Evolutionary conservation across 495 filamentous ascomycete genomes (phyloP).

Genomic region (Friedmanniomyces endolithicus): DNA sequence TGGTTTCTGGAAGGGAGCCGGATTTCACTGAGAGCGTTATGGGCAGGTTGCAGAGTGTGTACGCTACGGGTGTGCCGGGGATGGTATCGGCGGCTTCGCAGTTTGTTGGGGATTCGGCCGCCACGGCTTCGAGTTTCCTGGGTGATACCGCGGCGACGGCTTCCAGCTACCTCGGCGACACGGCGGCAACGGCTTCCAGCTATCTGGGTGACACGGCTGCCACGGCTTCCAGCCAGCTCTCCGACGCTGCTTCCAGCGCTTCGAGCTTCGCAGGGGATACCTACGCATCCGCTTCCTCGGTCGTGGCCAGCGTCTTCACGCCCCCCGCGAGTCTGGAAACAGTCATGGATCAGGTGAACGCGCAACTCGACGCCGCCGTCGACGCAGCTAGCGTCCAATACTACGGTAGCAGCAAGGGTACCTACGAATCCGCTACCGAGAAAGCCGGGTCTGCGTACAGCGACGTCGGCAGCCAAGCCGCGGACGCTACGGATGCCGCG

Average conservation of each 20-base stretch:
- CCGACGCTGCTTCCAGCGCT: constrained; percentile 3
- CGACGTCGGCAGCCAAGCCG: constrained; percentile 27
- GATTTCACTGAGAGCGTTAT: constrained; percentile 72
- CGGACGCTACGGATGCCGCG: constrained; percentile 30
- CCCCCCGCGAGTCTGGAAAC: constrained; percentile 46
- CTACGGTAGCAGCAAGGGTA: constrained; percentile 47
- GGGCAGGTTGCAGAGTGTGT: constrained; percentile 53
- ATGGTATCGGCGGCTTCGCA: constrained; percentile 28
- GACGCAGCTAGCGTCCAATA: constrained; percentile 48
- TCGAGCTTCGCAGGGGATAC: constrained; percentile 41
- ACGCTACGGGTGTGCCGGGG: constrained; percentile 43
- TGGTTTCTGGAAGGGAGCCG: constrained; percentile 66
- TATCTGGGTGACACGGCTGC: neutral
- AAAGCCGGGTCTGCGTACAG: constrained; percentile 39
- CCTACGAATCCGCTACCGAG: constrained; percentile 41
- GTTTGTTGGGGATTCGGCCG: constrained; percentile 45
- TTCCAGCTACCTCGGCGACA: constrained; percentile 19
- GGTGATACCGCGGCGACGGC: constrained; percentile 25
- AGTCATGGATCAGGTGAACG: constrained; percentile 43
- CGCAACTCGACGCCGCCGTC: constrained; percentile 46
- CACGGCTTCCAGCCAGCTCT: constrained; percentile 31
- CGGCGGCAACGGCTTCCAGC: constrained; percentile 31
- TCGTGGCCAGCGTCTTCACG: constrained; percentile 40
- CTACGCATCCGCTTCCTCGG: constrained; percentile 47
- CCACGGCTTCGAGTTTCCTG: constrained; percentile 38